These are phyloP conservation scores for Primulina huaijiensis DNA, from an alignment of 257 asterid genomes.

Conservation along the genomic window DNA sequence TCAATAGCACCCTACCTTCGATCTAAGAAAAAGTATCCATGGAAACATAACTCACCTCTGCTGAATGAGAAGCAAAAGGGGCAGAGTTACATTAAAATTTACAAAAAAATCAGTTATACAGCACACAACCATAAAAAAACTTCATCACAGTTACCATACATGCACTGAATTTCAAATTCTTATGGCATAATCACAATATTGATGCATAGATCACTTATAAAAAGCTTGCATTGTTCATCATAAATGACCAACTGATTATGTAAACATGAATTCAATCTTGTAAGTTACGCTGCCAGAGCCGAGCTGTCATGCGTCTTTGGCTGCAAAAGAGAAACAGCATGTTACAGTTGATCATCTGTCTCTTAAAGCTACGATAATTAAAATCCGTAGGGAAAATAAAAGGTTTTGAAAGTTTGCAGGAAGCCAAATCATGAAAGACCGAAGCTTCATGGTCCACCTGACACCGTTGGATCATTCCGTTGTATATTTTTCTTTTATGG, in stretches of 20 bases:
- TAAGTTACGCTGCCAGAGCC: not conserved
- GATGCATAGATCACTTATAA: not conserved
- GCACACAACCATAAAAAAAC: not conserved
- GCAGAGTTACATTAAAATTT: no score
- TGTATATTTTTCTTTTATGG: no score
- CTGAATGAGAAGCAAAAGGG: not conserved
- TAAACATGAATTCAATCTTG: not conserved
- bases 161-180: not conserved
- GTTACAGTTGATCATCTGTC: not conserved
- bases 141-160: not conserved
- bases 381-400: no score
- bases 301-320: not conserved
- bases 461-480: no score
- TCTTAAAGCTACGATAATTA: no score
- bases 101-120: not conserved
- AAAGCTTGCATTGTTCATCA: not conserved
- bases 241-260: not conserved
- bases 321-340: not conserved
- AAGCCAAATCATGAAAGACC: no score
- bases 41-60: no score
- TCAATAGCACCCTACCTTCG: no score
- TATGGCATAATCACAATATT: not conserved
- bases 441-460: no score
- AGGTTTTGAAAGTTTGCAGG: no score
- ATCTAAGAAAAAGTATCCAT: no score